Percentiles rank a stretch among this genome's conserved stretches.
These are phyloP conservation scores for Giardia muris DNA, from an alignment of 208 protist species.

Conservation along the genomic window DNA sequence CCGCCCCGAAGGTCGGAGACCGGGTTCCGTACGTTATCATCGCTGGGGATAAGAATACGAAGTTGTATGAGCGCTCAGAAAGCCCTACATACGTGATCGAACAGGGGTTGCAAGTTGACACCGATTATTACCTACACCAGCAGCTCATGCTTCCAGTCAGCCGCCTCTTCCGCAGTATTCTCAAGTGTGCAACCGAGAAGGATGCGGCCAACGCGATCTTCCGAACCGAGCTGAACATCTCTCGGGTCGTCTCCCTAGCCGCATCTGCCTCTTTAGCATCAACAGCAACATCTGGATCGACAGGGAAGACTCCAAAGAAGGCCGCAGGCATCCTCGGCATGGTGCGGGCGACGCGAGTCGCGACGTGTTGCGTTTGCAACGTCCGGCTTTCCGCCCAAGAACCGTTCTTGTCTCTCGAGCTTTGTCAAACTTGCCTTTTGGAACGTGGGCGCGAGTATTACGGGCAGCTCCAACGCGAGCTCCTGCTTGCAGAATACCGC, in stretches of 20 bases:
- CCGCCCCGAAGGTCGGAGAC: slow-evolving; percentile 67
- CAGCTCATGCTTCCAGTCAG: slow-evolving; percentile 66
- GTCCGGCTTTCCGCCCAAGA: neutral
- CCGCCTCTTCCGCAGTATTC: slow-evolving; percentile 79
- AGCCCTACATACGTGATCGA: slow-evolving; percentile 94
- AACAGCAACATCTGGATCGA: neutral
- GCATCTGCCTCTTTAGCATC: neutral
- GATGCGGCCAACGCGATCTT: neutral
- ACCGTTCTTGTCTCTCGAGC: neutral
- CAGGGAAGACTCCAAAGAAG: neutral
- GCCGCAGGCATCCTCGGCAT: neutral
- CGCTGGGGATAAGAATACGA: slow-evolving; percentile 58
- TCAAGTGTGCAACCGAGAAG: slow-evolving; percentile 47
- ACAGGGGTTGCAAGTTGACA: slow-evolving; percentile 73
- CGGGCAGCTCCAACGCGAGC: neutral
- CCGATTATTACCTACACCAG: slow-evolving; percentile 76
- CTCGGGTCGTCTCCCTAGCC: neutral
- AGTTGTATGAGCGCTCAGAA: slow-evolving; percentile 94
- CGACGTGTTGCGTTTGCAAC: neutral
- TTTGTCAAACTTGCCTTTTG: neutral
- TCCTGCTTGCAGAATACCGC: neutral
- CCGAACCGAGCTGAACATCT: neutral
- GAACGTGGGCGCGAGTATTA: neutral
- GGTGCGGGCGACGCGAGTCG: neutral
- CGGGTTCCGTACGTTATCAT: slow-evolving; percentile 78